Base-by-base conservation (phyloP, 257 asterid species). In the Lavandula angustifolia region DNA sequence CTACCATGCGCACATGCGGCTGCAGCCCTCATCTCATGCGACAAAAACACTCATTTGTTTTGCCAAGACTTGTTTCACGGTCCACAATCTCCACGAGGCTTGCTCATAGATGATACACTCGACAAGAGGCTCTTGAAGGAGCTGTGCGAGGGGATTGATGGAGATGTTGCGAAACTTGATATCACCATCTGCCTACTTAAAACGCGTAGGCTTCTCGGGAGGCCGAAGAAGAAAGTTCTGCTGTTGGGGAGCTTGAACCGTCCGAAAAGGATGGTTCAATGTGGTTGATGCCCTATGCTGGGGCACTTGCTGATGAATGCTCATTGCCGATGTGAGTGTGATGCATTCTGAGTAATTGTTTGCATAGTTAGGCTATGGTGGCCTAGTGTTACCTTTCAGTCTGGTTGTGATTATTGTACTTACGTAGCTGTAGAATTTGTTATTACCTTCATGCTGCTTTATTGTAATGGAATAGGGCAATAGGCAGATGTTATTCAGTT, bases 1-100 rank as follows among this genome's bases (percentile, higher is more conserved):
- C 75, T 92, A 37, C 99, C 99, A 2, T 92, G 99, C 71, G 99
- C 99, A 5, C 99, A 92, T 60, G 96, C 91, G 22, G 94, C 96
- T 12, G 97, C 99, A 8, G 97, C 99, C 4, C 95, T 92, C 9
- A 80, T 92, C 31, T 92, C 97, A 0, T 89, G 97, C 64, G 96
- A 97, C 41, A 97, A 89, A 71, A 78, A 87, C 50, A 72, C 80
- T 16, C 96, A 85, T 69, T 43, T 87, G 61, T 92, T 92, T 92
- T 62, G 87, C 91, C 0, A 96, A 92, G 74, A 94, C 79, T 59
- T 92, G 99, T 73, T 92, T 92, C 70, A 92, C 97, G 0, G 94
- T 83, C 8, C 85, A 84, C 38, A 89, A 89, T 67, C 89, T 82
- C 47, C 81, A 94, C 0, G 96, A 92, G 69, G 87, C 94, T n/a